phyloP scores from a whole-genome alignment of 805 yeast species.

The Kluyveromyces siamensis region DNA sequence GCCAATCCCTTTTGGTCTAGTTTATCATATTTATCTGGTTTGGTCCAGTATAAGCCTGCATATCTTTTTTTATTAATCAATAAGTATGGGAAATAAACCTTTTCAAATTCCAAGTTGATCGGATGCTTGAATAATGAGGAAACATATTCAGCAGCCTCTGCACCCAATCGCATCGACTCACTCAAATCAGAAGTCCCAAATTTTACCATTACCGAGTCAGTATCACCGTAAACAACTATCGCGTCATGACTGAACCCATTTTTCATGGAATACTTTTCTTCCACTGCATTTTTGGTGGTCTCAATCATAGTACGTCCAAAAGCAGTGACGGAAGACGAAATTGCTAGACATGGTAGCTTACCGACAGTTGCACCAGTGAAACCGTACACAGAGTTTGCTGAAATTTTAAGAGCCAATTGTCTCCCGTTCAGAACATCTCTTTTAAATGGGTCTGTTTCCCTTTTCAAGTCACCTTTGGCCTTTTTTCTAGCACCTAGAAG shows the following conservation, averaged over 20 bases:
- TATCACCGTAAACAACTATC: slow-evolving; percentile 93
- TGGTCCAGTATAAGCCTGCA: slow-evolving; percentile 96
- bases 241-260: slow-evolving; percentile 85
- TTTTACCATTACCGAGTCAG: slow-evolving; percentile 98
- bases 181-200: slow-evolving; percentile 77
- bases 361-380: slow-evolving; percentile 99
- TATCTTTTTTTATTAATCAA: slow-evolving; percentile 93
- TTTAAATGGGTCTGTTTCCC: slow-evolving; percentile 90
- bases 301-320: slow-evolving; percentile 98
- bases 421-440: slow-evolving; percentile 93
- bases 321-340: slow-evolving; percentile 91
- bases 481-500: slow-evolving; percentile 84
- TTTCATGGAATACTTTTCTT: slow-evolving; percentile 63
- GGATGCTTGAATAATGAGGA: slow-evolving; percentile 75
- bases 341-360: slow-evolving; percentile 90
- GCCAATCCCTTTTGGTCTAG: slow-evolving; percentile 98
- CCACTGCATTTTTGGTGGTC: slow-evolving; percentile 77
- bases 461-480: slow-evolving; percentile 83
- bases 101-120: slow-evolving; percentile 91
- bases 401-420: slow-evolving; percentile 89
- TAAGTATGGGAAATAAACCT: slow-evolving; percentile 90
- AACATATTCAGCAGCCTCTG: slow-evolving; percentile 87
- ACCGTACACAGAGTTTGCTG: slow-evolving; percentile 98
- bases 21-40: slow-evolving; percentile 84
- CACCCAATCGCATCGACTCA: slow-evolving; percentile 84